These are phyloP conservation scores for Trichophyton verrucosum DNA, from an alignment of 2,329 filamentous ascomycete species.

Conservation along the genomic window DNA sequence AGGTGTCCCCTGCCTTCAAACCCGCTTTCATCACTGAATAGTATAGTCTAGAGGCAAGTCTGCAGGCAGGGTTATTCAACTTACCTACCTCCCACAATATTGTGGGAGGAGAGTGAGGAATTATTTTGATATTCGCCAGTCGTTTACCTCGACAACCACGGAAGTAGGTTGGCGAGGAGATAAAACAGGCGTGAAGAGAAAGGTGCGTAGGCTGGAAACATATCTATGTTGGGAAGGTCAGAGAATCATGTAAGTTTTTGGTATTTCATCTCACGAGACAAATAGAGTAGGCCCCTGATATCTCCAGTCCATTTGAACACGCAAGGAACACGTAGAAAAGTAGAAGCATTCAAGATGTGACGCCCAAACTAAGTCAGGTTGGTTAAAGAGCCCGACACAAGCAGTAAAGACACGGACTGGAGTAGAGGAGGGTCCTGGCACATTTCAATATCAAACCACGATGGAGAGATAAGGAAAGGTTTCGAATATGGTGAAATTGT, in stretches of 20 bases:
- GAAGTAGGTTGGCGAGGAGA: constrained; percentile 64
- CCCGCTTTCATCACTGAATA: constrained; percentile 23
- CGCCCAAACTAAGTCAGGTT: neutral
- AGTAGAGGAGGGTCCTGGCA: neutral
- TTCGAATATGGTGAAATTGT: neutral
- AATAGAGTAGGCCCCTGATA: neutral
- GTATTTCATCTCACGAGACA: constrained; percentile 6
- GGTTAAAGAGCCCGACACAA: neutral
- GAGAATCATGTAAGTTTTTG: neutral
- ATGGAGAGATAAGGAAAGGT: neutral
- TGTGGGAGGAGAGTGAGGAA: constrained; percentile 3
- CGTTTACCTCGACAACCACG: constrained; percentile 67
- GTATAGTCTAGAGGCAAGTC: constrained; percentile 21
- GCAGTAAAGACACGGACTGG: neutral
- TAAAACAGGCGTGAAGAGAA: constrained; percentile 52
- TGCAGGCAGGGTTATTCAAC: constrained; percentile 27
- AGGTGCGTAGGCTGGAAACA: neutral
- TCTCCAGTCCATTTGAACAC: neutral
- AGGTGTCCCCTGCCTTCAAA: constrained; percentile 33
- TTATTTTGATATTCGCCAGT: constrained; percentile 65
- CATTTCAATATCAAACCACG: neutral
- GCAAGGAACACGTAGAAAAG: neutral
- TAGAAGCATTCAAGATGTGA: constrained; percentile 1
- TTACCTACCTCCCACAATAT: neutral
- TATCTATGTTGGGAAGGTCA: neutral